Conservation (phyloP, 257 asterid species). For the Nicotiana noctiflora region DNA sequence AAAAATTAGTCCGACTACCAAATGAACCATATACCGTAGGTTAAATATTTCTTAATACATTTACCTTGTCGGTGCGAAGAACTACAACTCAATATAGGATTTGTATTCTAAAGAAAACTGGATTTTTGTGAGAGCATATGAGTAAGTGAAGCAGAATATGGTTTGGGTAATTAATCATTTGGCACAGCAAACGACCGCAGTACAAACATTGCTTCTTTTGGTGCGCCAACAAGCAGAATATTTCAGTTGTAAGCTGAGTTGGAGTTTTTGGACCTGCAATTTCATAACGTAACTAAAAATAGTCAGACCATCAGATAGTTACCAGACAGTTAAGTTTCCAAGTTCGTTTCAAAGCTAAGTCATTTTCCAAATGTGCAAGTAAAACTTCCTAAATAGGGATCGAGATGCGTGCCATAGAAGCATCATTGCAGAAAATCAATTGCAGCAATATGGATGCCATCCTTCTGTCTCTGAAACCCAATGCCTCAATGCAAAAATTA, state of each 20-base stretch:
- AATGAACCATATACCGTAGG: no score
- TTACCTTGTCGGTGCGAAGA: no score
- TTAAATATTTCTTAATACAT: no score
- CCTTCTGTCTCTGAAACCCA: background rate
- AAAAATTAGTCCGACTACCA: no score
- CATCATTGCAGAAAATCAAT: background rate
- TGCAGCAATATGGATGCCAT: background rate
- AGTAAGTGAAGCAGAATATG: background rate
- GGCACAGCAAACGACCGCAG: background rate
- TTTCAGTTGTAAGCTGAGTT: slow-evolving; percentile 6
- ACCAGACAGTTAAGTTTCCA: background rate
- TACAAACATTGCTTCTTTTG: background rate
- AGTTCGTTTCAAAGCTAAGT: background rate
- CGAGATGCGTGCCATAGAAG: slow-evolving; percentile 1
- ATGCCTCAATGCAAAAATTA: background rate
- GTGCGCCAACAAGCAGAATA: background rate
- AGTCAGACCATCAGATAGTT: background rate
- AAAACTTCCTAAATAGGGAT: background rate
- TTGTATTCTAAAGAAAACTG: no score
- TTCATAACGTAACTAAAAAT: background rate
- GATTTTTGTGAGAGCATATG: no score
- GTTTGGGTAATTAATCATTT: background rate
- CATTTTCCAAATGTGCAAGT: background rate
- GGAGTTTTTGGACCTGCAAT: background rate
- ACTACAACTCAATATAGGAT: no score